Base-by-base conservation (phyloP, 768 basidiomycete species). In the Amanita pallidorosea region DNA sequence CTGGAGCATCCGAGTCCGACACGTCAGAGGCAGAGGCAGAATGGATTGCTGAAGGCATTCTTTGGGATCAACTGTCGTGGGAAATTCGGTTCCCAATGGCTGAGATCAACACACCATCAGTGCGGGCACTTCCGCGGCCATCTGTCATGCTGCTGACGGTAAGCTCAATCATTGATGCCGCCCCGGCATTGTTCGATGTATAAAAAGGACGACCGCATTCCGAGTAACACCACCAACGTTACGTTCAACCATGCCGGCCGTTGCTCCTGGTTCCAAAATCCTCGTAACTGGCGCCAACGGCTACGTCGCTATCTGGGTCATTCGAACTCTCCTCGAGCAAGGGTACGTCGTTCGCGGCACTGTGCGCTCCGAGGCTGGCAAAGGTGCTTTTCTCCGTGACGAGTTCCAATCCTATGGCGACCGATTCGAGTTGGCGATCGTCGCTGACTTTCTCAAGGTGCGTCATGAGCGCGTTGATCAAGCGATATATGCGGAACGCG, bases 261-360 rank as follows among this genome's bases (percentile, higher is more conserved):
- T 67, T 18, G 31, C 54, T 1, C 58, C 67, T 22, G 60, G 60
- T 3, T 56, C 53, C 17, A 66, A 64, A 57, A 58, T 80, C 25
- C 73, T 81, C 25, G 77, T 81, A 43, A 68, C 77, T 1, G 80
- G 80, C 15, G 79, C 79, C 15, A 80, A 77, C 55, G 79, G 80
- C 17, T 83, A 70, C 60, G 69, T 83, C 47, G 80, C 78, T 8
- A 62, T 69, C 5, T 83, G 81, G 79, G 67, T 83, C 45, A 75
- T 78, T 18, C 66, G 68, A 31, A 58, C 56, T 6, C 69, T 85
- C 13, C 73, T 89, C 9, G 75, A 83, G 53, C 65, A 69, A 7
- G 85, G 86, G 0, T 87, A 78, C 58, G 53, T 67, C 6, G 79
- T 85, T 20, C 75, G 83, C 5, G 85, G 81, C 0, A 81, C 84